Evolutionary conservation across 2,329 filamentous ascomycete genomes (phyloP).

Genomic region (Ophiostoma perfectum): DNA sequence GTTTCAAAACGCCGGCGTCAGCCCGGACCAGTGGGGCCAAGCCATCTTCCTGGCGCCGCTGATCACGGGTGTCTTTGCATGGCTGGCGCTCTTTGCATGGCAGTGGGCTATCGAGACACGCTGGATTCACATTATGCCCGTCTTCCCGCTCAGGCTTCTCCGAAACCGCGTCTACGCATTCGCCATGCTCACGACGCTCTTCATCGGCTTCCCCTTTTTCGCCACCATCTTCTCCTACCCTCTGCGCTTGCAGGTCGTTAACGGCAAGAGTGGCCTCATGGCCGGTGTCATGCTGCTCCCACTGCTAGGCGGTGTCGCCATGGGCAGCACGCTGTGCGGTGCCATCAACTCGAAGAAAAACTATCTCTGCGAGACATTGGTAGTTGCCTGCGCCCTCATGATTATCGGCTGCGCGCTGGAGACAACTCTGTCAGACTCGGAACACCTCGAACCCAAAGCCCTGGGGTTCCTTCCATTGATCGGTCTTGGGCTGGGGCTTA

Average conservation of each 20-base stretch:
- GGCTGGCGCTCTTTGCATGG: slow-evolving; percentile 40
- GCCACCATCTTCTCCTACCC: slow-evolving; percentile 47
- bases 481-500: slow-evolving; percentile 50
- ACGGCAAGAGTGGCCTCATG: slow-evolving; percentile 41
- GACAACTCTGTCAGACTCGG: slow-evolving; percentile 36
- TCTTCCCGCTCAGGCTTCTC: slow-evolving; percentile 46
- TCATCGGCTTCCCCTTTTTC: slow-evolving; percentile 48
- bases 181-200: slow-evolving; percentile 41
- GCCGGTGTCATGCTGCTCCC: slow-evolving; percentile 50
- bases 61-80: slow-evolving; percentile 35
- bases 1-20: slow-evolving; percentile 47
- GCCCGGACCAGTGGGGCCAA: slow-evolving; percentile 38
- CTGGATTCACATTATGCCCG: slow-evolving; percentile 36
- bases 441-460: slow-evolving; percentile 40
- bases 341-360: slow-evolving; percentile 40
- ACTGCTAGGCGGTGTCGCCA: slow-evolving; percentile 45
- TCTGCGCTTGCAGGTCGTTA: slow-evolving; percentile 45
- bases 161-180: slow-evolving; percentile 43
- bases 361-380: slow-evolving; percentile 41
- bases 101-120: slow-evolving; percentile 32
- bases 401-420: slow-evolving; percentile 45
- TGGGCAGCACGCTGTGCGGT: slow-evolving; percentile 42
- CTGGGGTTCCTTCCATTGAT: slow-evolving; percentile 47
- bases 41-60: slow-evolving; percentile 42
- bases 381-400: slow-evolving; percentile 41